Base-by-base conservation (phyloP, 768 basidiomycete species). In the Tylopilus sp. region DNA sequence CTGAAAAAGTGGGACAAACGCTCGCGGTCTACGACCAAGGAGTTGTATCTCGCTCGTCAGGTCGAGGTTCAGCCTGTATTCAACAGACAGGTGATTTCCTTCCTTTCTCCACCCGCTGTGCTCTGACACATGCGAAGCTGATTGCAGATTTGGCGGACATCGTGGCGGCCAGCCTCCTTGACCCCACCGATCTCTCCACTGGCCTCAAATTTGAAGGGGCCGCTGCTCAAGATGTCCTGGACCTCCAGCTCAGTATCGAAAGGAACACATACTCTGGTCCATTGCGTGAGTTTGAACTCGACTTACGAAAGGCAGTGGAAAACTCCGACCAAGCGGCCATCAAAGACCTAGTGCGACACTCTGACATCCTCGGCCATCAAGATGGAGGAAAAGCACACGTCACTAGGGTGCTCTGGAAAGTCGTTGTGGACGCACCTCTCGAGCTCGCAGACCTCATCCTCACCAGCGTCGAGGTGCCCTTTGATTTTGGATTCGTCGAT, bases 1-100 rank as follows among this genome's bases (percentile, higher is more conserved):
- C 71, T 98, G 55, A 98, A 99, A 66, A 99, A 99, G 68, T 99
- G 92, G 79, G 97, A 98, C 71, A 99, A 98, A 71, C 82, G 92
- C 42, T 93, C 93, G 33, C 97, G 86, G 39, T 93, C 91, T 2
- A 84, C 86, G 20, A 98, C 91, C n/a, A 98, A 94, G 65, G 97
- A 99, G 64, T 78, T 98, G 5, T 98, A 98, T 70, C 82, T 99
- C 18, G 82, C 91, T 41, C 83, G 97, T 26, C 97, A 98, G 67
- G 95, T 99, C 2, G 97, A 99, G 58, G 90, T 98, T n/a, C 97
- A 98, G 61, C 97, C 95, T 1, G 93, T 95, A 39, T 98, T 98
- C 72, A 95, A 98, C 65, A 77, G 95, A 71, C 92, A 95, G 75
- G 91, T 88, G 50, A 48, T 79, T 65, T n/a, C 30, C 44, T 8